Base-by-base conservation (phyloP, 306 rosid species). In the Cucurbita moschata region DNA sequence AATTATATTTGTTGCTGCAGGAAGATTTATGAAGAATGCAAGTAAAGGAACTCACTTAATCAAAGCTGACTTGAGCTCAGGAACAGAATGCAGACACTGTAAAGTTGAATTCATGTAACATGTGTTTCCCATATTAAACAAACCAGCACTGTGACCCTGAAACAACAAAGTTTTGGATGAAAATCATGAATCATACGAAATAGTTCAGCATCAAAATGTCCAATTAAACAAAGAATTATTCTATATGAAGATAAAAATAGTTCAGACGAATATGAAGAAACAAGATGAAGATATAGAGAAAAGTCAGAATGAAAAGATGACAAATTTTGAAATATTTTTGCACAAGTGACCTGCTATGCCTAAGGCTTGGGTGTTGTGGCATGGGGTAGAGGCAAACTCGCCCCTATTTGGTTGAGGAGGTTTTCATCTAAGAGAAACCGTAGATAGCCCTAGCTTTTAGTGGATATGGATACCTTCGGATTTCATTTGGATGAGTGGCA, bases 61-160 rank as follows among this genome's bases (percentile, higher is more conserved):
- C 88, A 95, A 87, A 82, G 96, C 91, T 53, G 97, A 91, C 86
- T 91, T 95, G 83, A 95, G 86, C 83, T 95, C 99, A 62, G 99
- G 99, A 79, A 95, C 99, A 54, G 90, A 95, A 85, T 95, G 99
- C 79, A 95, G 92, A 75, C 99, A 95, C 80, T 95, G 99, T 65
- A 95, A 61, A 57, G 99, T 95, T 80, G 99, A 95, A 83, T 91
- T 95, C 99, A 95, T 95, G 75, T 95, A 95, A 82, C 99, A 95
- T 5, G 99, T 95, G 81, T 95, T 85, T 76, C 99, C 99, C 96
- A 95, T 77, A 79, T 95, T 95, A 81, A 88, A 95, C 59, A 95
- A 87, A 76, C 99, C 99, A 66, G 99, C 91, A 76, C 88, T 80
- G 67, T 95, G 88, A 80, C 99, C 99, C 99, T 95, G 82, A 69